Evolutionary conservation across 1,284 basidiomycete genomes (phyloP).

Genomic region (Rhodotorula sp.): DNA sequence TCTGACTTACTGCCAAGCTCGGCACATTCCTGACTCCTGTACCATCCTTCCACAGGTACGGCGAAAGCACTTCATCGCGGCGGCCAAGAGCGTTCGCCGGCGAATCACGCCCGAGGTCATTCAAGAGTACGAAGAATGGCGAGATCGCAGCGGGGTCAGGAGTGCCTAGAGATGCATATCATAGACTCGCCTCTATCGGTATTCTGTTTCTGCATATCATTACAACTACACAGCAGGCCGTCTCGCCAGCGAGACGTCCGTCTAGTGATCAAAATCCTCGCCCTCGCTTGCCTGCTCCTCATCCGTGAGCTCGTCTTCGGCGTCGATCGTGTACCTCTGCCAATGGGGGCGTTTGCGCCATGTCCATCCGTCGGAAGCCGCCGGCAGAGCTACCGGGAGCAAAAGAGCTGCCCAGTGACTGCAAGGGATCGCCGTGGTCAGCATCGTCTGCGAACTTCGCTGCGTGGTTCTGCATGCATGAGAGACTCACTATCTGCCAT

Average conservation of each 20-base stretch:
- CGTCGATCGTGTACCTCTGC: conserved; percentile 51
- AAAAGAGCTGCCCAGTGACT: conserved; percentile 64
- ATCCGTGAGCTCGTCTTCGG: conserved; percentile 57
- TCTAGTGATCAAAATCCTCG: conserved; percentile 11
- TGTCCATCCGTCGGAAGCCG: conserved; percentile 78
- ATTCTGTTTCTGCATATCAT: not conserved
- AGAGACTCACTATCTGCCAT: conserved; percentile 68
- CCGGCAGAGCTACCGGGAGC: conserved; percentile 73
- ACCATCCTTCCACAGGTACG: conserved; percentile 60
- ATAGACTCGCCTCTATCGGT: not conserved
- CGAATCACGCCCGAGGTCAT: conserved; percentile 85
- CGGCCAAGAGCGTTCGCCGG: conserved; percentile 68
- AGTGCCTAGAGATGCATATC: conserved; percentile 23
- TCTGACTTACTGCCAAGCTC: not conserved
- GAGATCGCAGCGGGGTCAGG: conserved; percentile 49
- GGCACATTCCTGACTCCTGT: not conserved
- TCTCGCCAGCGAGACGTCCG: not conserved
- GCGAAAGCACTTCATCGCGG: conserved; percentile 68
- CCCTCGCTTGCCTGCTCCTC: conserved; percentile 49
- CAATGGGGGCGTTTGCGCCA: conserved; percentile 70
- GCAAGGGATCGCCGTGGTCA: not conserved
- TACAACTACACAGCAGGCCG: not conserved
- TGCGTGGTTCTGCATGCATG: not conserved
- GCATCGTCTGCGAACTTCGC: not conserved
- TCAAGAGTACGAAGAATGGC: conserved; percentile 64